A percentile compares a stretch with the other conserved stretches of the same genome.
phyloP scores from a whole-genome alignment of 2,329 filamentous ascomycete genomes.

The Botrytis medusae region DNA sequence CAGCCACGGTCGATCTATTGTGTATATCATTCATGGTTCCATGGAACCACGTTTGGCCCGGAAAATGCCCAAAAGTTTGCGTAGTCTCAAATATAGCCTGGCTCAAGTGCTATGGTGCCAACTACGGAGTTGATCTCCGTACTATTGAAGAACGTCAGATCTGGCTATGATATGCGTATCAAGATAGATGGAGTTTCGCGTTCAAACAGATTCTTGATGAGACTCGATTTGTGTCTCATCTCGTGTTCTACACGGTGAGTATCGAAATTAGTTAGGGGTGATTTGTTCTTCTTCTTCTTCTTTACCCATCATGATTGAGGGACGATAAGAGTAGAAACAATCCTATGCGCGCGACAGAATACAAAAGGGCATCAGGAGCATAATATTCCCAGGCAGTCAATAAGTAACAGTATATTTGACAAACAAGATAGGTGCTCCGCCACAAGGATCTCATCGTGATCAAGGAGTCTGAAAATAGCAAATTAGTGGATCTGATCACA shows the following conservation, averaged over 20 bases:
- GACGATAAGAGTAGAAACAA: not conserved
- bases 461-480: not conserved
- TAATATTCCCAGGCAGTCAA: not conserved
- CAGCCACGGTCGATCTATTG: not conserved
- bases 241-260: not conserved
- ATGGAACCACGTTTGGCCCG: not conserved
- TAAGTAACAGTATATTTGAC: not conserved
- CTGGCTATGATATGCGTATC: conserved; percentile 8
- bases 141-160: conserved; percentile 13
- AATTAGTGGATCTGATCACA: not conserved
- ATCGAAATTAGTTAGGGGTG: not conserved
- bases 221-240: conserved; percentile 4
- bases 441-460: not conserved
- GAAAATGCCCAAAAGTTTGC: not conserved
- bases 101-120: not conserved
- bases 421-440: not conserved
- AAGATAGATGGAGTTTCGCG: not conserved
- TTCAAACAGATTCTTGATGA: not conserved
- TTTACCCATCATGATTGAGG: not conserved
- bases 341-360: not conserved
- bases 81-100: not conserved
- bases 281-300: not conserved
- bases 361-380: not conserved
- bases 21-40: not conserved
- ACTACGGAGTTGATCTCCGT: not conserved